Conservation (phyloP, 2,329 filamentous ascomycete species). For the Ramularia endophylla region DNA sequence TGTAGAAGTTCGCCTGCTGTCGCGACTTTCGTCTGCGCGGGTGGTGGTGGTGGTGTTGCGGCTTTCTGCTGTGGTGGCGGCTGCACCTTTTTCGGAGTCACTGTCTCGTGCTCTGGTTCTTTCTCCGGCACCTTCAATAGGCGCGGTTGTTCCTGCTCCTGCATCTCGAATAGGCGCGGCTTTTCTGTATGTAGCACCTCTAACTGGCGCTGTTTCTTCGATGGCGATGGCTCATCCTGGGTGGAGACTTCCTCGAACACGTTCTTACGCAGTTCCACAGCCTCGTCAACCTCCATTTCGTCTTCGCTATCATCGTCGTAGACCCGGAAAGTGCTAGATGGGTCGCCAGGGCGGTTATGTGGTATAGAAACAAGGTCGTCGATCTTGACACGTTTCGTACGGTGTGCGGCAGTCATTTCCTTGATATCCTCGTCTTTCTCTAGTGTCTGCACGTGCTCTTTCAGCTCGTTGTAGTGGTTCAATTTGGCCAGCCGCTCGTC, state of each 20-base stretch:
- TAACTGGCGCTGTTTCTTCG: too few relatives aligned
- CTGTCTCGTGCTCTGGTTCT: too few relatives aligned
- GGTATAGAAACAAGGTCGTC: slow-evolving; percentile 27
- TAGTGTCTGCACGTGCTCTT: slow-evolving; percentile 19
- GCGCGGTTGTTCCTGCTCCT: too few relatives aligned
- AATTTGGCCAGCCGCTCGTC: slow-evolving; percentile 25
- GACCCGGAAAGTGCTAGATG: slow-evolving; percentile 25
- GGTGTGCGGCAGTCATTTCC: slow-evolving; percentile 20
- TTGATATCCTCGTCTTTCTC: slow-evolving; percentile 22
- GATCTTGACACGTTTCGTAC: slow-evolving; percentile 28
- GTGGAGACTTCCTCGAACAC: slow-evolving; percentile 15
- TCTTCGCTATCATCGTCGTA: slow-evolving; percentile 28
- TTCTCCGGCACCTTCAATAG: too few relatives aligned
- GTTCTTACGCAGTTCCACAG: slow-evolving; percentile 17
- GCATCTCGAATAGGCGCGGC: too few relatives aligned
- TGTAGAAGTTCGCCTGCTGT: too few relatives aligned
- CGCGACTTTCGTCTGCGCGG: too few relatives aligned
- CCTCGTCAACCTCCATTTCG: slow-evolving; percentile 30
- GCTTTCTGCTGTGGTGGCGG: too few relatives aligned
- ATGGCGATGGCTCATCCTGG: not conserved
- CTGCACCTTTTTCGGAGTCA: too few relatives aligned
- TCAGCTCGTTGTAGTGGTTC: slow-evolving; percentile 16
- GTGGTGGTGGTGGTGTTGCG: too few relatives aligned
- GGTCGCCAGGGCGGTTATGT: slow-evolving; percentile 27
- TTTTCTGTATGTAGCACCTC: too few relatives aligned